phyloP scores from a whole-genome alignment of 75 land plant species.

The Picea glauca region DNA sequence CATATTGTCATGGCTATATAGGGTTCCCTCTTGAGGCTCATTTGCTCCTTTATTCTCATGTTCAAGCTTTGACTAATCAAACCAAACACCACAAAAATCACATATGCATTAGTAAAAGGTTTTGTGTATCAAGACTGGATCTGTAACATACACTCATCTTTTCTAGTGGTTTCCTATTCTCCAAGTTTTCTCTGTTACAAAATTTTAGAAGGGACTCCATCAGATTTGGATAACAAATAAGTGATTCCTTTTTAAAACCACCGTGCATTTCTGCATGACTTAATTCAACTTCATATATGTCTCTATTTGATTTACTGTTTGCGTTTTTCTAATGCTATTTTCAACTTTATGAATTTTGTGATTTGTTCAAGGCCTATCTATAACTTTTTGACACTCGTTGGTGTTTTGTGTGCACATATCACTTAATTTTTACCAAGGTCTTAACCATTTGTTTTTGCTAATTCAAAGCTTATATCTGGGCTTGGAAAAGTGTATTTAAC shows the following conservation, averaged over 20 bases:
- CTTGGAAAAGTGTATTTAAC: neutral
- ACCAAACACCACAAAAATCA: too few relatives aligned
- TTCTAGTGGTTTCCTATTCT: neutral
- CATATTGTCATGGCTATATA: too few relatives aligned
- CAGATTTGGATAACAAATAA: neutral
- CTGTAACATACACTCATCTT: neutral
- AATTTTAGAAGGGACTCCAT: neutral
- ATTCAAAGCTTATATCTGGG: neutral
- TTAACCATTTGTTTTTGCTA: neutral
- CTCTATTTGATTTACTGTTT: neutral
- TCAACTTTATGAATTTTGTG: neutral
- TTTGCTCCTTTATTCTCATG: too few relatives aligned
- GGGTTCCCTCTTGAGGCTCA: too few relatives aligned
- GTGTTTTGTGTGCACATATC: neutral
- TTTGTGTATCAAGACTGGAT: too few relatives aligned
- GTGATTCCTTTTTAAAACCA: neutral
- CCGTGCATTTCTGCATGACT: neutral
- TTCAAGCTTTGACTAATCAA: too few relatives aligned
- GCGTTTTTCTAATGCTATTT: neutral
- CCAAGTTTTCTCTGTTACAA: neutral
- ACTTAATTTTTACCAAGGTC: neutral
- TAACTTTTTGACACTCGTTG: neutral
- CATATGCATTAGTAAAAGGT: too few relatives aligned
- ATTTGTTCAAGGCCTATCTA: neutral
- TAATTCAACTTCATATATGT: too few relatives aligned